Conservation (phyloP, 1,284 basidiomycete species). For the Mycocalia duriaeana region DNA sequence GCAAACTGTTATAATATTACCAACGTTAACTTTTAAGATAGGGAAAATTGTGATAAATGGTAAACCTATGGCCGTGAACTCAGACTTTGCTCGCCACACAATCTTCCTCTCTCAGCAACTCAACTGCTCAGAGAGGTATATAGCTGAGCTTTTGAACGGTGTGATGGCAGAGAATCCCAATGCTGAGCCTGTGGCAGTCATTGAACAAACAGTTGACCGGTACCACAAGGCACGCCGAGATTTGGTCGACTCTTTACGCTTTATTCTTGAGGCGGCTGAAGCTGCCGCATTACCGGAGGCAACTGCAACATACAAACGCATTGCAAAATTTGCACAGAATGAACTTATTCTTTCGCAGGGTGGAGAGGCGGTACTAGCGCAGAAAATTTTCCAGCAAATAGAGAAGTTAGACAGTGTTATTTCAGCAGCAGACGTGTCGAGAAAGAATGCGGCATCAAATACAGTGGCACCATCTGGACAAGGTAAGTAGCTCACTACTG, state of each 20-base stretch:
- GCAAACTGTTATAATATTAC: too few relatives aligned
- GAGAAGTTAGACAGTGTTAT: constrained; percentile 52
- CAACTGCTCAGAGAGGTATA: constrained; percentile 71
- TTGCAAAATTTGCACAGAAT: constrained; percentile 48
- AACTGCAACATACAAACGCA: constrained; percentile 38
- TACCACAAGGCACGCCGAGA: constrained; percentile 65
- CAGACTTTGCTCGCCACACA: constrained; percentile 70
- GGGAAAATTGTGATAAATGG: constrained; percentile 61
- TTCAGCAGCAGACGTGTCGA: constrained; percentile 47
- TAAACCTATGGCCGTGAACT: constrained; percentile 58
- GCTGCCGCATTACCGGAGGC: constrained; percentile 35
- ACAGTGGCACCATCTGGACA: constrained; percentile 50
- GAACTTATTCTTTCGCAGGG: constrained; percentile 42
- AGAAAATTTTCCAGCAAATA: constrained; percentile 59
- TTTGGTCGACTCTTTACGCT: constrained; percentile 58
- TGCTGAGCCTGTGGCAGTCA: constrained; percentile 44
- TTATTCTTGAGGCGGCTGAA: constrained; percentile 38
- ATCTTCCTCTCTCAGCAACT: constrained; percentile 74
- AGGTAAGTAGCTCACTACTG: constrained; percentile 29
- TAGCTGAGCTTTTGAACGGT: constrained; percentile 63
- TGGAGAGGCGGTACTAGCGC: constrained; percentile 36
- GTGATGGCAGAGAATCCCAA: constrained; percentile 64
- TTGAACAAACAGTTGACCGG: constrained; percentile 62
- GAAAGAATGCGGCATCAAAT: constrained; percentile 59
- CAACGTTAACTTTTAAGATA: constrained; percentile 24